Percentiles rank a stretch among this genome's conserved stretches.
Evolutionary conservation across 2,329 filamentous ascomycete genomes (phyloP).

Genomic region (Beauveria sp.): DNA sequence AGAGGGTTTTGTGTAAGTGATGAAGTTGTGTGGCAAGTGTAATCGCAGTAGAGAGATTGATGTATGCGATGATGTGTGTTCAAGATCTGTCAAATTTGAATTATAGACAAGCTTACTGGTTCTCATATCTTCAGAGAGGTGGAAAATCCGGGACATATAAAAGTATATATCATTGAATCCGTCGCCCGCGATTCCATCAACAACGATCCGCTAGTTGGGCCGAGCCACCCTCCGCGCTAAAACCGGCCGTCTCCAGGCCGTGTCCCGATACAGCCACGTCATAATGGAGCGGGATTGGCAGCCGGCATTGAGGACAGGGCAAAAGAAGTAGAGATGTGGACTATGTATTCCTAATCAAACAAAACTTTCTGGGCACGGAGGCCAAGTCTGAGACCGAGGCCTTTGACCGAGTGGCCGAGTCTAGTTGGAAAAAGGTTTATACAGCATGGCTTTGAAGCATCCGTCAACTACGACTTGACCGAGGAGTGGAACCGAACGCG

Average conservation of each 20-base stretch:
- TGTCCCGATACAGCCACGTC: not conserved
- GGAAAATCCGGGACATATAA: not conserved
- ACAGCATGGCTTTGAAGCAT: not conserved
- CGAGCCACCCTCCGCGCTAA: not conserved
- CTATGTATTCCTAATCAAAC: too few relatives aligned
- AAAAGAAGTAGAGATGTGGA: not conserved
- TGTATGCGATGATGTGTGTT: too few relatives aligned
- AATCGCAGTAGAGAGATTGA: not conserved
- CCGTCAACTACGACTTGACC: not conserved
- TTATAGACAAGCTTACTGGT: not conserved
- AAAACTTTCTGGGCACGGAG: too few relatives aligned
- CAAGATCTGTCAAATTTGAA: too few relatives aligned
- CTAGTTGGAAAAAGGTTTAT: not conserved
- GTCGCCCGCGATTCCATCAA: not conserved
- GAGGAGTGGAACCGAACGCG: not conserved
- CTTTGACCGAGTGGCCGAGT: not conserved
- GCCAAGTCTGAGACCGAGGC: not conserved
- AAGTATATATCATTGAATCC: not conserved
- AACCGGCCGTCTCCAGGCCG: not conserved
- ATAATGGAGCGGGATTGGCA: slow-evolving; percentile 2
- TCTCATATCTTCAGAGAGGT: not conserved
- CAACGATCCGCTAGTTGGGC: not conserved
- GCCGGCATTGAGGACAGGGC: slow-evolving; percentile 1
- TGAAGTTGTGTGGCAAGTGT: not conserved
- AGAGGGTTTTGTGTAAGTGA: not conserved